Conservation (phyloP, 768 basidiomycete genomes). For the Rhodotorula graminis region DNA sequence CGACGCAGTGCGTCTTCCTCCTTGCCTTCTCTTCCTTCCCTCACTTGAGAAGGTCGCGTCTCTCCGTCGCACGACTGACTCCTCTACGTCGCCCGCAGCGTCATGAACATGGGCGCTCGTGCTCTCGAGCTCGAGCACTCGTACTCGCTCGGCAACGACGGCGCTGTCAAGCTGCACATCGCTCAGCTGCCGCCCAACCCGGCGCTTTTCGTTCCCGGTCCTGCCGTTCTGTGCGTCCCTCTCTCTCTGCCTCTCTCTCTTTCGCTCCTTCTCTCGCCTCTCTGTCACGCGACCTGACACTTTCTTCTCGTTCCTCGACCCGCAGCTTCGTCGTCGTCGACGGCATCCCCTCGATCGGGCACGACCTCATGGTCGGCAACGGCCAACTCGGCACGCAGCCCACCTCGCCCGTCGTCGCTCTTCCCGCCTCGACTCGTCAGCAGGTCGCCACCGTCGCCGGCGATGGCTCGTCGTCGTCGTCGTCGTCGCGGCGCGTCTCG, state of each 20-base stretch:
- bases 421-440: not conserved
- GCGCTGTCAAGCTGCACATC: slow-evolving; percentile 69
- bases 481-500: no score
- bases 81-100: not conserved
- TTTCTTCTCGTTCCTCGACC: no score
- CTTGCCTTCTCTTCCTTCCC: no score
- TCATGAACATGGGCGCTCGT: slow-evolving; percentile 13
- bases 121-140: slow-evolving; percentile 65
- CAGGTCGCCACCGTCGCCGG: not conserved
- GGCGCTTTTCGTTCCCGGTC: slow-evolving; percentile 80
- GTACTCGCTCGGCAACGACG: slow-evolving; percentile 68
- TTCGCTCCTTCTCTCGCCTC: not conserved
- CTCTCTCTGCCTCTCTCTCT: no score
- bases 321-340: slow-evolving; percentile 61
- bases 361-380: slow-evolving; percentile 70
- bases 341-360: slow-evolving; percentile 76
- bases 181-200: slow-evolving; percentile 75
- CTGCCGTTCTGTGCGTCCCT: slow-evolving; percentile 59
- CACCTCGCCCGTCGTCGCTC: not conserved
- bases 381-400: slow-evolving; percentile 68
- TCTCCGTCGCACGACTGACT: no score
- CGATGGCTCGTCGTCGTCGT: no score
- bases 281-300: rapidly evolving
- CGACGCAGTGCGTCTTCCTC: slow-evolving; percentile 42
- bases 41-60: no score